Evolutionary conservation across 2,329 filamentous ascomycete genomes (phyloP).

Genomic region (Exophiala bonariae): DNA sequence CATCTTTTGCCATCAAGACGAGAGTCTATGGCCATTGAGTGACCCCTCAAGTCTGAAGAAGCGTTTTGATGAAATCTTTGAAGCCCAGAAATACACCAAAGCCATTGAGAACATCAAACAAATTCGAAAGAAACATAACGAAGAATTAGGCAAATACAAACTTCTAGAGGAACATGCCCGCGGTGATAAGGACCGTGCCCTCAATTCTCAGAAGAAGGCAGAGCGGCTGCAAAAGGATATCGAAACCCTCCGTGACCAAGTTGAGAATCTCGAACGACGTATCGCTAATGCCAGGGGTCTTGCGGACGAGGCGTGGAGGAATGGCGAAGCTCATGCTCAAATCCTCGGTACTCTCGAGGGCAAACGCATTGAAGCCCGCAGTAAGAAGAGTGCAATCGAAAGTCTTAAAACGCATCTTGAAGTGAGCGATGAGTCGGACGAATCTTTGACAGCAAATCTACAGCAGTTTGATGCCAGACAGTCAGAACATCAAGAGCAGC

Average conservation of each 20-base stretch:
- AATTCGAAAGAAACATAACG: constrained; percentile 78
- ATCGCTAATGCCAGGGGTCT: constrained; percentile 47
- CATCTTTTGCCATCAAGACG: constrained; percentile 98
- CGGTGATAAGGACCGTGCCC: constrained; percentile 79
- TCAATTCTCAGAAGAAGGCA: constrained; percentile 66
- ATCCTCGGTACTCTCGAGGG: constrained; percentile 74
- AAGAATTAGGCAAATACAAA: constrained; percentile 71
- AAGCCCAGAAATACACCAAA: constrained; percentile 94
- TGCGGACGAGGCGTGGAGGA: constrained; percentile 67
- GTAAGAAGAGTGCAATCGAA: constrained; percentile 68
- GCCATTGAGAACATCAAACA: constrained; percentile 93
- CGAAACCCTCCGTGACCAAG: constrained; percentile 59
- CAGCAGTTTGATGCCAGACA: constrained; percentile 78
- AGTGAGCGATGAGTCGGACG: constrained; percentile 76
- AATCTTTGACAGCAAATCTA: constrained; percentile 69
- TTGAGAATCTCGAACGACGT: constrained; percentile 56
- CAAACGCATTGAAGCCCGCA: constrained; percentile 72
- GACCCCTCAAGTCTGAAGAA: constrained; percentile 85
- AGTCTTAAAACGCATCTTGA: constrained; percentile 72
- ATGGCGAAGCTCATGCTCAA: constrained; percentile 71
- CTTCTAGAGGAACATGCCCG: constrained; percentile 76
- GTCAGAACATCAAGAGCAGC: constrained; percentile 62
- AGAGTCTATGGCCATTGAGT: constrained; percentile 95
- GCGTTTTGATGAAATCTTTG: constrained; percentile 96
- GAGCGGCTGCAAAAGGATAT: constrained; percentile 64